Evolutionary conservation across 768 basidiomycete genomes (phyloP).

Genomic region (Suillus placidus): DNA sequence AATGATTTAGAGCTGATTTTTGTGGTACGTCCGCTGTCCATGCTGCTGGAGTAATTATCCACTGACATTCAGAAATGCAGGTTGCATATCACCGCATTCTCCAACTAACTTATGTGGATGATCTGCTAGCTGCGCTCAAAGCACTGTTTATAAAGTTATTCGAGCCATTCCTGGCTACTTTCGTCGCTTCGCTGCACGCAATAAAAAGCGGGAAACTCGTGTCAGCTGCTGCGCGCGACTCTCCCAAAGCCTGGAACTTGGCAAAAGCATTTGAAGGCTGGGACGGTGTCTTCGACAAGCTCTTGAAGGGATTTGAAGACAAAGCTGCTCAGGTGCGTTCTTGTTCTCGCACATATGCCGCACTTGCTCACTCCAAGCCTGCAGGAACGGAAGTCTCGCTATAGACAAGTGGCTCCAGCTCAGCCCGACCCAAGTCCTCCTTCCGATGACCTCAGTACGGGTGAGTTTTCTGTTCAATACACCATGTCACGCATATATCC

Average conservation of each 20-base stretch:
- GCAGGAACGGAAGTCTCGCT: slow-evolving; percentile 75
- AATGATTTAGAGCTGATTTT: slow-evolving; percentile 97
- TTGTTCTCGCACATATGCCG: neutral
- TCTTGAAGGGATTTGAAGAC: slow-evolving; percentile 73
- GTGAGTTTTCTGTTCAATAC: slow-evolving; percentile 41
- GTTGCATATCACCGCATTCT: slow-evolving; percentile 97
- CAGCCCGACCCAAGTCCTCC: slow-evolving; percentile 47
- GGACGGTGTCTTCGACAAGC: slow-evolving; percentile 78
- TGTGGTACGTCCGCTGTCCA: slow-evolving; percentile 61
- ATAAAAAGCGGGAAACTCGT: slow-evolving; percentile 46
- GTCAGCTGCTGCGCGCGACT: slow-evolving; percentile 37
- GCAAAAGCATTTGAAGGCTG: slow-evolving; percentile 72
- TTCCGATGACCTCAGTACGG: slow-evolving; percentile 59
- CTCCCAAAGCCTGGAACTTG: slow-evolving; percentile 64
- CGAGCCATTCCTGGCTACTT: slow-evolving; percentile 78
- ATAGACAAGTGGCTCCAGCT: slow-evolving; percentile 43
- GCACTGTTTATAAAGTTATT: slow-evolving; percentile 86
- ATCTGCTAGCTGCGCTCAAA: slow-evolving; percentile 80
- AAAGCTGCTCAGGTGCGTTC: slow-evolving; percentile 65
- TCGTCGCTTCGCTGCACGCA: slow-evolving; percentile 82
- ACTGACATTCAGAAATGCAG: slow-evolving; percentile 40
- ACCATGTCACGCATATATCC: neutral
- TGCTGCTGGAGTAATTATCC: slow-evolving; percentile 8
- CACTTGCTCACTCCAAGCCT: slow-evolving; percentile 10
- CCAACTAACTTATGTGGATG: slow-evolving; percentile 91